phyloP scores from a whole-genome alignment of 2,329 filamentous ascomycete genomes.

The Verticillium dahliae region DNA sequence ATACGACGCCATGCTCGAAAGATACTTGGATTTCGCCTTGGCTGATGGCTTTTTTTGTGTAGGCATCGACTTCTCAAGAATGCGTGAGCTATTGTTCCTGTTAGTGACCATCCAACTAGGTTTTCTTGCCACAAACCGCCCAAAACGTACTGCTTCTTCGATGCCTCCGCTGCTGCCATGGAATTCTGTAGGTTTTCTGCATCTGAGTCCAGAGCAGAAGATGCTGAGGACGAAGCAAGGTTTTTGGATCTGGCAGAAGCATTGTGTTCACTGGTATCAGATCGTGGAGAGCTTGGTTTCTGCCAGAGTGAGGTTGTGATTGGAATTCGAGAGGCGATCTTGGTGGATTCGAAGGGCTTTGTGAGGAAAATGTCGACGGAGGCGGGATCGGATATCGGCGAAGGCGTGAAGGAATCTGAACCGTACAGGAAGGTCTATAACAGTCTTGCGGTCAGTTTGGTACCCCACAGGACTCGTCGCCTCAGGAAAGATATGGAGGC shows the following conservation, averaged over 20 bases:
- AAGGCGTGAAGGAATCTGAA: constrained; percentile 39
- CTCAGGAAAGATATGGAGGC: background rate
- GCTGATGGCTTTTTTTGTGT: constrained; percentile 21
- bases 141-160: constrained; percentile 24
- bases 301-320: constrained; percentile 45
- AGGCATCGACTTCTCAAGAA: constrained; percentile 23
- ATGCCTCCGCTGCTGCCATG: constrained; percentile 33
- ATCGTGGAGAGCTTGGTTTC: constrained; percentile 15
- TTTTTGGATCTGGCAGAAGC: background rate
- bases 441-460: constrained; percentile 2
- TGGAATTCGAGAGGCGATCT: constrained; percentile 40
- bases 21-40: constrained; percentile 35
- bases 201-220: constrained; percentile 40
- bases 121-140: constrained; percentile 19
- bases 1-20: constrained; percentile 32
- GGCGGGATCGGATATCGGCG: constrained; percentile 34
- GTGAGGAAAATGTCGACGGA: constrained; percentile 52
- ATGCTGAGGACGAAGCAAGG: constrained; percentile 21
- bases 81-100: constrained; percentile 21
- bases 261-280: background rate
- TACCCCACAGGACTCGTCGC: background rate
- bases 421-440: constrained; percentile 48
- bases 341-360: constrained; percentile 39
- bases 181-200: constrained; percentile 42
- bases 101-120: constrained; percentile 16